Evolutionary conservation across 345 rosid species (phyloP).

Genomic region (Populus ilicifolia): DNA sequence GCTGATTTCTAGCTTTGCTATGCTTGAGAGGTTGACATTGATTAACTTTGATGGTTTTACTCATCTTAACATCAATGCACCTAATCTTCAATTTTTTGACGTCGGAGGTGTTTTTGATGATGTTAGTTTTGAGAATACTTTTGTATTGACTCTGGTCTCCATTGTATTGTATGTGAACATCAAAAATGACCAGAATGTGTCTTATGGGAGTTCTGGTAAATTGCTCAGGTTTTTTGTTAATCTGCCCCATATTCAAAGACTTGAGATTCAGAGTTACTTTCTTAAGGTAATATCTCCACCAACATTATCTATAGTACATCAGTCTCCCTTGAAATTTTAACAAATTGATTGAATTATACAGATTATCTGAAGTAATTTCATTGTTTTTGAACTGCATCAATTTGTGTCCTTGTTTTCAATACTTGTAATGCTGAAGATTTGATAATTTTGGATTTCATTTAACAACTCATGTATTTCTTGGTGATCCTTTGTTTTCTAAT

Average conservation of each 20-base stretch:
- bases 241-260: slow-evolving; percentile 61
- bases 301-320: not conserved
- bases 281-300: slow-evolving; percentile 42
- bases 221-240: slow-evolving; percentile 56
- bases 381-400: not conserved
- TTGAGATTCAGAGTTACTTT: slow-evolving; percentile 66
- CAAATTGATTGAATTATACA: not conserved
- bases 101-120: slow-evolving; percentile 57
- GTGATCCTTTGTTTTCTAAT: not conserved
- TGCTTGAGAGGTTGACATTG: slow-evolving; percentile 59
- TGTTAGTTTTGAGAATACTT: slow-evolving; percentile 40
- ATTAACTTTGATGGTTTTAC: slow-evolving; percentile 63
- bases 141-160: slow-evolving; percentile 43
- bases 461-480: not conserved
- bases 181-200: slow-evolving; percentile 25
- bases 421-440: not conserved
- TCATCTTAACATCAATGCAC: slow-evolving; percentile 51
- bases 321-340: not conserved
- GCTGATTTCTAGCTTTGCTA: slow-evolving; percentile 48
- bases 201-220: slow-evolving; percentile 40
- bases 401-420: not conserved
- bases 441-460: not conserved
- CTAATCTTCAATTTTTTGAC: slow-evolving; percentile 63
- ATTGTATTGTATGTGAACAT: slow-evolving; percentile 51
- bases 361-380: not conserved